Base-by-base conservation (phyloP, 371 early-diverging fungal species). In the Apophysomyces elegans region DNA sequence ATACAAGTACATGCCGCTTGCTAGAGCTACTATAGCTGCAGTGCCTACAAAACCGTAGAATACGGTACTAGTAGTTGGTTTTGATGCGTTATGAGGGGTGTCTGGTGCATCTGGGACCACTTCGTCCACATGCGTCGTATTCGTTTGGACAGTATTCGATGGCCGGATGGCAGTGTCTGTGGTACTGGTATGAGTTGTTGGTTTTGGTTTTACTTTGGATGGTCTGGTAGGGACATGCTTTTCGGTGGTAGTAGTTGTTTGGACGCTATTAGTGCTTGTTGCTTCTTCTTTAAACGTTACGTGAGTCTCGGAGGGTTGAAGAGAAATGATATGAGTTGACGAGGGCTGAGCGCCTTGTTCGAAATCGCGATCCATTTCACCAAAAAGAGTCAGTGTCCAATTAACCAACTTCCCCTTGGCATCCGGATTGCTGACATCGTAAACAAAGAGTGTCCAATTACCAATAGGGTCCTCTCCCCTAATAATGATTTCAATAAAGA, bases 381-480 rank as follows among this genome's bases (percentile, higher is more conserved):
- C 94, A 78, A 75, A 92, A 35, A 94, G 74, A 12, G 84, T 85
- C 61, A 94, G 77, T 13, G 75, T 84, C 88, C 90, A 91, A 60
- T 86, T 79, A n/a, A 86, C 57, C 54, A 91, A 66, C 16, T 60
- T 72, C 2, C 89, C 89, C 0, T 58, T 76, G 9, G 60, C 54
- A 1, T 76, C 63, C 4, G 85, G 79, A 59, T 81, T 80, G 37
- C 57, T 73, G 13, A 73, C 75, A 67, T 88, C 88, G 43, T 75
- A 85, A 13, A 91, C 86, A n/a, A 77, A 78, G 66, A 98, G 66
- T 2, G 86, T 84, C 99, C 99, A 98, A 9, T 70, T 70, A 43
- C 99, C 98, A 4, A 88, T 67, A 9, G 92, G 91, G 41, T 83
- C 66, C 65, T 97, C 98, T 67, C 91, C 95, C 94, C 94, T 92